phyloP scores from a whole-genome alignment of 768 basidiomycete species.

The Lanmaoa rubissima region DNA sequence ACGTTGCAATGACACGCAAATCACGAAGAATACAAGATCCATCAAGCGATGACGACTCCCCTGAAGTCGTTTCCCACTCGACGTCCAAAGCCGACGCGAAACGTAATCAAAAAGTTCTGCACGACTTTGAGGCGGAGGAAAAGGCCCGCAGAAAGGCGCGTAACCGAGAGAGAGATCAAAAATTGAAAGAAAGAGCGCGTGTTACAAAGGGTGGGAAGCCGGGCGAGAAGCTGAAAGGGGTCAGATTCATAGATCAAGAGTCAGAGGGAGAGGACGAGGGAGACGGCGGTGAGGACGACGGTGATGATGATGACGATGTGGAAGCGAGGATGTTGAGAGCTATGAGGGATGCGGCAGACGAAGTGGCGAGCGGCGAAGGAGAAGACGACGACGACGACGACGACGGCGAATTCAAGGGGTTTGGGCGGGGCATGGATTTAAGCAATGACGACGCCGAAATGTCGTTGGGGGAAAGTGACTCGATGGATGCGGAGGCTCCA shows the following conservation, averaged over 20 bases:
- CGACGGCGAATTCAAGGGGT: conserved; percentile 13
- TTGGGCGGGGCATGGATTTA: conserved; percentile 6
- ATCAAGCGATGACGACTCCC: conserved; percentile 43
- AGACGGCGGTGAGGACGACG: conserved; percentile 27
- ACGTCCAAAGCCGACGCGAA: conserved; percentile 43
- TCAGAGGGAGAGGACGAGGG: conserved; percentile 18
- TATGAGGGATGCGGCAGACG: conserved; percentile 29
- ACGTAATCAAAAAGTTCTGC: conserved; percentile 36
- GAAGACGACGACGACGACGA: conserved; percentile 23
- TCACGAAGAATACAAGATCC: conserved; percentile 7
- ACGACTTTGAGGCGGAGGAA: conserved; percentile 37
- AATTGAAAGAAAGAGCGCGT: conserved; percentile 48
- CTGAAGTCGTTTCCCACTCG: conserved; percentile 49
- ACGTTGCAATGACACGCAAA: conserved; percentile 20
- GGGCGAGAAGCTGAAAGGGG: conserved; percentile 15
- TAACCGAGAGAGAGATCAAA: conserved; percentile 48
- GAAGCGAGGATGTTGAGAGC: conserved; percentile 28
- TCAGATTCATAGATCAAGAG: conserved; percentile 7
- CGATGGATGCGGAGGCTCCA: conserved; percentile 11
- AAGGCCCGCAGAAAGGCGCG: conserved; percentile 42
- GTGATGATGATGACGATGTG: conserved; percentile 21
- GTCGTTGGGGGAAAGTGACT: conserved; percentile 6
- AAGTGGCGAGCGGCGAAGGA: conserved; percentile 16
- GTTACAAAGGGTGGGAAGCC: conserved; percentile 12
- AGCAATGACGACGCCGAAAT: conserved; percentile 15